phyloP scores from a whole-genome alignment of 441 rosid species.

The Erodium trifolium region DNA sequence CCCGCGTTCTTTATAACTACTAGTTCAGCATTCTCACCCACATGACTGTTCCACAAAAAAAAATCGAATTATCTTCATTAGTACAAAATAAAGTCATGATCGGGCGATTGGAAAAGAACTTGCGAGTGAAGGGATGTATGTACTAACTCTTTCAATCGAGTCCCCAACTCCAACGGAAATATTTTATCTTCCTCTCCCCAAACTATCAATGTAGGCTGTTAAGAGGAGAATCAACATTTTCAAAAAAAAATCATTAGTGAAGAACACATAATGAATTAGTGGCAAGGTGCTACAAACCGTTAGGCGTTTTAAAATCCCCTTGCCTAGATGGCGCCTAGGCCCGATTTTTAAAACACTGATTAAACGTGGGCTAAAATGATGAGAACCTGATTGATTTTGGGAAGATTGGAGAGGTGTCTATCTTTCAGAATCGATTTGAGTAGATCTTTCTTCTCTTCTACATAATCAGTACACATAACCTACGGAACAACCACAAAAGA shows the following conservation, averaged over 20 bases:
- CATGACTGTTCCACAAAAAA: slow-evolving; percentile 31
- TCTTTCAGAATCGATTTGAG: slow-evolving; percentile 15
- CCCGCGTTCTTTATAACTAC: slow-evolving; percentile 49
- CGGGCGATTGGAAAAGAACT: background rate
- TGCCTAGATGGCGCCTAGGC: too few species aligned
- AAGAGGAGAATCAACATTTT: background rate
- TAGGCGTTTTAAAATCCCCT: too few species aligned
- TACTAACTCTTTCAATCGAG: slow-evolving; percentile 41
- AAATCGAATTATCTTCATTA: background rate
- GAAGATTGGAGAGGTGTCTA: slow-evolving; percentile 17
- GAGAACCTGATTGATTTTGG: slow-evolving; percentile 18
- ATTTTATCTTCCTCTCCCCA: slow-evolving; percentile 79
- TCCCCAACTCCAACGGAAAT: slow-evolving; percentile 55
- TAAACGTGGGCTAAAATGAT: too few species aligned
- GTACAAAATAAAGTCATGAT: background rate
- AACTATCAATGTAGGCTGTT: slow-evolving; percentile 54
- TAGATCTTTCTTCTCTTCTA: slow-evolving; percentile 23
- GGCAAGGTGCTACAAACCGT: background rate
- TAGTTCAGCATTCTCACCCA: slow-evolving; percentile 51
- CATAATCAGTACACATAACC: slow-evolving; percentile 22
- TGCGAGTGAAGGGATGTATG: background rate
- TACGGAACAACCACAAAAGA: too few species aligned
- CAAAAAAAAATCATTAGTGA: background rate
- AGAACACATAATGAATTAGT: background rate
- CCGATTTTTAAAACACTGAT: too few species aligned